These are phyloP conservation scores for Leucosporidium scottii DNA, from an alignment of 768 basidiomycete genomes.

Conservation along the genomic window DNA sequence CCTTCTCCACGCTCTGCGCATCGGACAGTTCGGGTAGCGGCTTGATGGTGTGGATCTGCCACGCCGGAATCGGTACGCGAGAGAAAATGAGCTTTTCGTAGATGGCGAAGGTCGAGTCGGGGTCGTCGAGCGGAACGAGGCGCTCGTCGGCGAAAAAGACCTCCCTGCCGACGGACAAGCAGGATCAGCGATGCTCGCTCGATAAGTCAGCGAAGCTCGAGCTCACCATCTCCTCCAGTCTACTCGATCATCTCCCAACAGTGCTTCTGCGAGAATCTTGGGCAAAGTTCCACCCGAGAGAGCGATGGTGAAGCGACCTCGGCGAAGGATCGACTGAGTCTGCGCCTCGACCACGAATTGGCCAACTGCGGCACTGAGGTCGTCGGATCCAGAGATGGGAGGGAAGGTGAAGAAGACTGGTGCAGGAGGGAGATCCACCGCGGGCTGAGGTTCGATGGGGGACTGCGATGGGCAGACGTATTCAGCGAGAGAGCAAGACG, in stretches of 20 bases:
- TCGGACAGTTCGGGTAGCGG: conserved; percentile 14
- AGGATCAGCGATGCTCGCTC: background rate
- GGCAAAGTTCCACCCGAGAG: conserved; percentile 87
- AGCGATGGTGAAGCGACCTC: conserved; percentile 82
- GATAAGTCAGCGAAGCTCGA: background rate
- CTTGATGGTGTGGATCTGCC: conserved; percentile 76
- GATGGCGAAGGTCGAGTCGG: conserved; percentile 77
- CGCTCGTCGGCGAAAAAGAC: conserved; percentile 93
- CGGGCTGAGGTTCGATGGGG: background rate
- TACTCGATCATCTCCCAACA: conserved; percentile 51
- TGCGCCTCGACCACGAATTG: conserved; percentile 76
- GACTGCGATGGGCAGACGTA: background rate
- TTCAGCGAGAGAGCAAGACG: too few species aligned
- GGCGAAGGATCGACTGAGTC: conserved; percentile 75
- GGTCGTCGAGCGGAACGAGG: conserved; percentile 77
- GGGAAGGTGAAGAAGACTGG: conserved; percentile 68
- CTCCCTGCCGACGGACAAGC: conserved; percentile 57
- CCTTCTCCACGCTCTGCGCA: background rate
- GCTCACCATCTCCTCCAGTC: conserved; percentile 86
- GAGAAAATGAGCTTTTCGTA: conserved; percentile 64
- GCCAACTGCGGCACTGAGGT: conserved; percentile 61
- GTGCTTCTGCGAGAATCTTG: conserved; percentile 48
- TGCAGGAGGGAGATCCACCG: conserved; percentile 47
- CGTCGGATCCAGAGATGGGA: conserved; percentile 40
- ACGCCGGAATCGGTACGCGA: conserved; percentile 63